Base-by-base conservation (phyloP, 495 filamentous ascomycete genomes). In the Neurospora terricola region DNA sequence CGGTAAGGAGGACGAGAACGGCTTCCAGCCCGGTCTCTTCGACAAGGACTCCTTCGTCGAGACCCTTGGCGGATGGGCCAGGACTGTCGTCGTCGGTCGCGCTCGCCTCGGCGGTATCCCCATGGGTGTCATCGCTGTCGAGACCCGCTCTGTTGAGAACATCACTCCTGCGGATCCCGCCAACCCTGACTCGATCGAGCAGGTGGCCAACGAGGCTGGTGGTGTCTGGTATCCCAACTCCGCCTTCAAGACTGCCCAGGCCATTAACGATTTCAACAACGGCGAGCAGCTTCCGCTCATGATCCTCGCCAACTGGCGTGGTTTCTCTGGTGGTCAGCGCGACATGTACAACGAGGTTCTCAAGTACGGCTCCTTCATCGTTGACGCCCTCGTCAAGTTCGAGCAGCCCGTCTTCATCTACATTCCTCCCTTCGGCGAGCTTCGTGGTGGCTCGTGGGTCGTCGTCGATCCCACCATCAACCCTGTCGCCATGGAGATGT, bases 341-440 rank as follows among this genome's bases (percentile, higher is more conserved):
- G 96, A 99, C 82, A 99, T 99, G 96, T 99, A 97, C 90, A 97
- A 98, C 84, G 96, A 99, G 83, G 96, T 99, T 10, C 90, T 99
- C 81, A 99, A 99, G 87, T 99, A 99, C 80, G 96, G 96, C 76
- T 97, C 94, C 16, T 97, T 94, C 88, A 99, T 99, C 77, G 96
- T 99, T 74, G 96, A 99, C 81, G 94, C 96, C 59, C 89, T 99
- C 38, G 94, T 97, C 87, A 96, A 97, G 82, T 98, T 93, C 78
- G 94, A 98, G 88, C 96, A 99, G 85, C 96, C 96, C 16, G 90
- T 98, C 78, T 98, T 99, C 82, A 92, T 99, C 68, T 99, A 99
- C 85, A 99, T 99, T 81, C 96, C 96, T 76, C 96, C 96, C 6
- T 92, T 90, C 82, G 96, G 96, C 75, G 96, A 99, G 82, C 91